Evolutionary conservation across 371 early-diverging fungal genomes (phyloP), one percentile per base, ranked within the genome.

Genomic region (Phascolomyces articulosus): DNA sequence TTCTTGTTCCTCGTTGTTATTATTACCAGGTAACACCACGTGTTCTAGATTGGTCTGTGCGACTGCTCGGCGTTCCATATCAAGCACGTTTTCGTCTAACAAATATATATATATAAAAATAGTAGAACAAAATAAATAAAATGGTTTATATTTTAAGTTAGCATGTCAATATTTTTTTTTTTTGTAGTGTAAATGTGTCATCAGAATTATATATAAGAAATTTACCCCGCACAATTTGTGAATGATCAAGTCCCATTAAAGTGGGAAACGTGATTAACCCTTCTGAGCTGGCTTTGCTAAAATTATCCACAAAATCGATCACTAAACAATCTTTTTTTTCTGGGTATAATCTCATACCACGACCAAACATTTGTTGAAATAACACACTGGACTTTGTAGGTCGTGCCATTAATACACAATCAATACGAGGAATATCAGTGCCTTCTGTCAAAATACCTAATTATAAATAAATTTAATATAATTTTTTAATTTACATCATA

Each of bases 331-430:
- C 83, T 7, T 72, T 60, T 70, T 97, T 97, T 7, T 73, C 85
- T 2, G 74, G 70, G 63, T 75, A 70, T 9, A 87, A 63, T 2
- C 96, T 84, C 85, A 96, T 80, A 4, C 98, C 98, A 26, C 98
- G 86, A 3, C 98, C 98, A 59, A 98, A 77, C 98, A 98, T 98
- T 74, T 98, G 97, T 68, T 92, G 94, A 77, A 95, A 91, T 55
- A 98, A 80, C 2, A 87, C 91, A 10, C 78, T 70, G 13, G 93
- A 93, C 23, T 83, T 72, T 3, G 98, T 98, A 0, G 96, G 97
- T 8, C 96, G 81, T 0, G 94, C 95, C 84, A 97, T 87, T 4
- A 98, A 61, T 23, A 97, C 82, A 60, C 93, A 93, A 66, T 97
- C 98, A 26, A 96, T 91, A 11, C 73, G 73, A 3, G 98, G 96